Base-by-base conservation (phyloP, 305 asterid species). In the Petunia hybrid region DNA sequence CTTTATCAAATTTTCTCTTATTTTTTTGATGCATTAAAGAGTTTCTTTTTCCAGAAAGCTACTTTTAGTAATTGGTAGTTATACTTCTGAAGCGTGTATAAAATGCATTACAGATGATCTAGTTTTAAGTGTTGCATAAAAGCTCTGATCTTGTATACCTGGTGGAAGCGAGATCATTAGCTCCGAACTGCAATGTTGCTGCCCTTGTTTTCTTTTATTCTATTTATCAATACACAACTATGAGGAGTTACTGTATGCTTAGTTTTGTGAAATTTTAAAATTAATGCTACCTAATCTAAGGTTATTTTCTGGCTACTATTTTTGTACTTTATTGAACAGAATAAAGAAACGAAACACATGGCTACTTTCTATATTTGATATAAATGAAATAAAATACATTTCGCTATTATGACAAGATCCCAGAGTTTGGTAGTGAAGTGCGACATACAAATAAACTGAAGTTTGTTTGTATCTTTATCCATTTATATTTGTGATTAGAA, bases 401-500 rank as follows among this genome's bases (percentile, higher is more conserved):
- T 71, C 42, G 6, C 45, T 71, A 12, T 48, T 71, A n/a, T 31
- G 62, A 48, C 35, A 22, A 71, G 31, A 48, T 6, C 78, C 78
- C 7, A 12, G 62, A 35, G 57, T 69, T 46, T 4, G 13, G 57
- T 69, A 69, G 45, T 4, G 59, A 69, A 43, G 41, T 69, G 76
- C 59, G 8, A 69, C 39, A 69, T n/a, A 10, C 22, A 16, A 63
- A 63, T 63, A 63, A 78, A 41, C 6, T 46, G 38, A 35, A 62
- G 75, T 14, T 78, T 78, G 39, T 31, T 78, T 78, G 57, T 67
- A 78, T 62, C 75, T 3, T n/a, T 61, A 22, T 35, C 81, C 45
- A 39, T 43, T 14, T 31, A 40, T 59, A 42, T 63, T 65, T 46
- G n/a, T 59, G 22, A 36, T 53, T 3, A 22, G 40, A 42, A 3